phyloP scores from a whole-genome alignment of 305 asterid species.

The Fraxinus sp. region DNA sequence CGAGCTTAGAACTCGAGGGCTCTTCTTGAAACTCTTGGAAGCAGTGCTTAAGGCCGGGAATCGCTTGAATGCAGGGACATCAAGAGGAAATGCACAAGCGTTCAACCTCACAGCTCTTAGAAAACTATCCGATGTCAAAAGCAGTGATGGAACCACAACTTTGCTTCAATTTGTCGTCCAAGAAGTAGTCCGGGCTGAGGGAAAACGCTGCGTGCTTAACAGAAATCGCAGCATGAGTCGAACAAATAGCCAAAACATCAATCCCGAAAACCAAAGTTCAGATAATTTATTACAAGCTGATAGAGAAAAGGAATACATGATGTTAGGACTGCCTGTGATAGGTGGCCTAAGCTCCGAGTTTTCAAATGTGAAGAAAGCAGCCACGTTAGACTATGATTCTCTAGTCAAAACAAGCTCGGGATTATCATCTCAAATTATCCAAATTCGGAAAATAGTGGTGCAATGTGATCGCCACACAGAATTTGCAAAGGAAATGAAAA shows the following conservation, averaged over 20 bases:
- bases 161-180: conserved; percentile 89
- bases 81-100: conserved; percentile 92
- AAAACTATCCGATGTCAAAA: conserved; percentile 81
- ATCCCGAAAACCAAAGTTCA: conserved; percentile 17
- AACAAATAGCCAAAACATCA: conserved; percentile 39
- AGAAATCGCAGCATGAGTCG: conserved; percentile 51
- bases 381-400: conserved; percentile 58
- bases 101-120: conserved; percentile 74
- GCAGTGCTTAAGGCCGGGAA: conserved; percentile 96
- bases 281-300: conserved; percentile 34
- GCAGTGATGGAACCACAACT: conserved; percentile 85
- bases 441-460: conserved; percentile 33
- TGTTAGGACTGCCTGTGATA: conserved; percentile 80
- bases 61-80: conserved; percentile 77
- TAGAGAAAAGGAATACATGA: conserved; percentile 71
- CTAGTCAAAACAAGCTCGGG: conserved; percentile 43
- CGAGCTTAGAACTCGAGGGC: conserved; percentile 76
- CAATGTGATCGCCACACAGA: conserved; percentile 40
- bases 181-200: conserved; percentile 88
- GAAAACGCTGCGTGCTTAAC: conserved; percentile 65
- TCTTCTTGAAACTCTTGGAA: conserved; percentile 86
- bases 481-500: conserved; percentile 51
- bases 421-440: conserved; percentile 40
- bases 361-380: conserved; percentile 69
- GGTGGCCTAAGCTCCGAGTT: conserved; percentile 85